Base-by-base conservation (phyloP, 2,329 filamentous ascomycete species). In the Nannizzia gypsea region DNA sequence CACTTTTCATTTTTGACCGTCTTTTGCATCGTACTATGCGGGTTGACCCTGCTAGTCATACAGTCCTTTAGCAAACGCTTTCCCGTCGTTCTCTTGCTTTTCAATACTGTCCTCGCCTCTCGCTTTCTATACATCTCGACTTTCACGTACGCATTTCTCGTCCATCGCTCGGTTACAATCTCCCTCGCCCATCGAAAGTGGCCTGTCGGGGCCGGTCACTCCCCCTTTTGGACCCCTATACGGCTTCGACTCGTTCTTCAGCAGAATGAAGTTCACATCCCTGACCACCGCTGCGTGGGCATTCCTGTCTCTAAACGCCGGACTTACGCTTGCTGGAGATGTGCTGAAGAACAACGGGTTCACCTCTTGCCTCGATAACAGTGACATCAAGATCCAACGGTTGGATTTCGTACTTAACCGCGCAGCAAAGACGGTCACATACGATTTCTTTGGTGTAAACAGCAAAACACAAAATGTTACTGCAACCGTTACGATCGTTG, bases 301-400 rank as follows among this genome's bases (percentile, higher is more conserved):
- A 2, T 24, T 58, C 20, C n/a, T 58, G 13, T 40, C 56, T 2
- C 24, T 58, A 22, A 17, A 58, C 36, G 36, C 42, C n/a, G 42
- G 56, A 6, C 31, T 48, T 20, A 48, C 42, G 8, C 34, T 42
- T n/a, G 61, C 61, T 15, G 59, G 22, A n/a, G 84, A 92, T 66
- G 78, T 95, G 61, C 82, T 99, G 61, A 82, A 86, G 70, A 96
- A 91, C 24, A 82, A 81, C 63, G 89, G 90, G 61, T 95, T 93
- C 76, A 83, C 79, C 68, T 84, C 85, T 64, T 97, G 93, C 74
- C 67, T 80, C 67, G 64, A 68, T 9, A 69, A 71, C 54, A 72
- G 78, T 61, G 75, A 81, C 66, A 84, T 97, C 67, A 80, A 80
- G 63, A 86, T 96, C 59, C 78, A 90, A 65, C 84, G 81, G 66